Evolutionary conservation across 805 yeast species (phyloP), one percentile per base, ranked within the genome.

Genomic region (Candida tibetensis): DNA sequence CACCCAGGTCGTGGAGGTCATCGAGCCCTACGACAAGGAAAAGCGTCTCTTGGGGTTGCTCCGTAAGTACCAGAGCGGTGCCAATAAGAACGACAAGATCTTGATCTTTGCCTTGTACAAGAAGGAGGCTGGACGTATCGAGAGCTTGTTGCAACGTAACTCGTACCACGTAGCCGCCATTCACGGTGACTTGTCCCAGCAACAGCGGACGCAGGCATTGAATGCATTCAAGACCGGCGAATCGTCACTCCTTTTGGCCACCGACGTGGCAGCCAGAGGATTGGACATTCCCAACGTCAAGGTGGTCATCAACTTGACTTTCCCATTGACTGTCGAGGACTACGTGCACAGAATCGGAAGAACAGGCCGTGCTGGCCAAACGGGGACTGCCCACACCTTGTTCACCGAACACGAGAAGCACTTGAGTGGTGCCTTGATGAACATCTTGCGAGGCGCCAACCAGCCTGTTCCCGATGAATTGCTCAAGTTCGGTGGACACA

Each of bases 251-350:
- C 67, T 93, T 63, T 74, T 93, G 50, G 99, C 99, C 21, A 93
- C 99, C 2, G 99, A 93, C 68, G 99, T 90, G 41, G 97, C 97
- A 36, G 97, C 97, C 28, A 79, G 98, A 72, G 98, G 98, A 47
- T 74, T 93, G 49, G 99, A 93, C 64, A 93, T 93, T 53, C 99
- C 99, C 36, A 88, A 95, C 51, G 99, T 93, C 45, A 91, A 90
- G 64, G 85, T 88, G 14, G 98, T 91, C 28, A 88, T 91, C 61
- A 91, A 91, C 62, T 74, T 91, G 61, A 90, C 97, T 5, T 91
- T 91, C 81, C 99, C 99, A 32, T 75, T 90, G 53, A 90, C 97
- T 1, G 93, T 87, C 8, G 98, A 91, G 64, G 97, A 91, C 66
- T 91, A 91, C 57, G 97, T 91, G 26, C 98, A 91, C 62, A 79